Percentiles rank a stretch among this genome's conserved stretches.
Evolutionary conservation across 2,329 filamentous ascomycete genomes (phyloP).

Genomic region (Epichloe glyceriae): DNA sequence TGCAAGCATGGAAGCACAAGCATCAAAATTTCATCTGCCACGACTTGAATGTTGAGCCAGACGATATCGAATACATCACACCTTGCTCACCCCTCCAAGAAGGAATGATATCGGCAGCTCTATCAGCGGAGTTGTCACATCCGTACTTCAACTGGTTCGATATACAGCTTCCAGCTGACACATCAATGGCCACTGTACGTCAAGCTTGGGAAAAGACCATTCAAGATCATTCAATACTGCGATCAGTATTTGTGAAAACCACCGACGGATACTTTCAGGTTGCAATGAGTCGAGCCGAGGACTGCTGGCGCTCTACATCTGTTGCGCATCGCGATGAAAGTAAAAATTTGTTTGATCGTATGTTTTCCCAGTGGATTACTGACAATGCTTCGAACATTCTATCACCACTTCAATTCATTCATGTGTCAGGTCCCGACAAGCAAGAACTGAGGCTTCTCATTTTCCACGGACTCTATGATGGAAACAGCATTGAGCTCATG

Average conservation of each 20-base stretch:
- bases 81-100: constrained; percentile 81
- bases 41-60: constrained; percentile 34
- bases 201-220: constrained; percentile 45
- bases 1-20: constrained; percentile 52
- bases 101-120: constrained; percentile 65
- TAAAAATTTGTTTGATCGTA: constrained; percentile 19
- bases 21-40: constrained; percentile 40
- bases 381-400: constrained; percentile 35
- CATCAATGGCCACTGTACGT: constrained; percentile 36
- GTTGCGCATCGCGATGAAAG: constrained; percentile 18
- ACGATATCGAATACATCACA: constrained; percentile 56
- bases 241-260: constrained; percentile 61
- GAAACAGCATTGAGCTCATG: constrained; percentile 59
- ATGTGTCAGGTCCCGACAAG: constrained; percentile 17
- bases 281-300: constrained; percentile 32
- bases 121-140: constrained; percentile 36
- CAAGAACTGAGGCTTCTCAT: constrained; percentile 20
- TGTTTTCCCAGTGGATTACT: constrained; percentile 38
- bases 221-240: constrained; percentile 46
- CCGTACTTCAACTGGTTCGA: constrained; percentile 70
- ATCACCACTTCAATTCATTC: constrained; percentile 38
- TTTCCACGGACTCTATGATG: constrained; percentile 83
- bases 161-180: constrained; percentile 35
- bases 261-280: constrained; percentile 67
- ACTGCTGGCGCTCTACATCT: constrained; percentile 31